A percentile compares a stretch with the other conserved stretches of the same genome.
Conservation (phyloP, 2,329 filamentous ascomycete species). For the Stachybotrys echinatus region DNA sequence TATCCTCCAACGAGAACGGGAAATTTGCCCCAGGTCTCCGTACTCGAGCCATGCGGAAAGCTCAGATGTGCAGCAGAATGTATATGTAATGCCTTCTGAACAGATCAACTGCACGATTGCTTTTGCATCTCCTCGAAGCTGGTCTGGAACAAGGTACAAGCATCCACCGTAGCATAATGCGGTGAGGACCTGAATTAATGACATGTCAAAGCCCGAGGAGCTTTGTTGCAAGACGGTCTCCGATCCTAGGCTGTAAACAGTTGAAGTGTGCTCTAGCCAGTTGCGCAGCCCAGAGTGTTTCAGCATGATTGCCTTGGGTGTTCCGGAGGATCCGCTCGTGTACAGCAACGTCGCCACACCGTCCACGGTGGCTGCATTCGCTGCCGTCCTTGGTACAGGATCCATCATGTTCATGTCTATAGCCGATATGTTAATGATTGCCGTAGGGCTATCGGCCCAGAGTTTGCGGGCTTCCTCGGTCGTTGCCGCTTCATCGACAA, state of each 20-base stretch:
- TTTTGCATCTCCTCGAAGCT: slow-evolving; percentile 27
- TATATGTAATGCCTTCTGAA: too few species aligned
- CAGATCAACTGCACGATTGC: not conserved
- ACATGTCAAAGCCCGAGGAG: slow-evolving; percentile 31
- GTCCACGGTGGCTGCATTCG: not conserved
- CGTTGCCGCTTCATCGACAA: not conserved
- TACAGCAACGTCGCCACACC: slow-evolving; percentile 19
- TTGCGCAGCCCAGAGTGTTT: slow-evolving; percentile 16
- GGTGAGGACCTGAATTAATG: slow-evolving; percentile 24
- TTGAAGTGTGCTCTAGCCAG: slow-evolving; percentile 10
- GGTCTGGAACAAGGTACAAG: slow-evolving; percentile 20
- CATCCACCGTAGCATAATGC: slow-evolving; percentile 25
- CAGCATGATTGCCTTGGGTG: slow-evolving; percentile 32
- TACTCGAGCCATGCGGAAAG: too few species aligned
- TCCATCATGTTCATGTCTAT: too few species aligned
- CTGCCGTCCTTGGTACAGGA: too few species aligned
- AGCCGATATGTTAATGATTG: too few species aligned
- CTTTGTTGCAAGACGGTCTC: slow-evolving; percentile 26
- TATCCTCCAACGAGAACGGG: too few species aligned
- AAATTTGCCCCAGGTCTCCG: too few species aligned
- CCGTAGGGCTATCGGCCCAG: too few species aligned
- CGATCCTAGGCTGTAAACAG: slow-evolving; percentile 5
- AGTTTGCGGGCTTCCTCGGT: too few species aligned
- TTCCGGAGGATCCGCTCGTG: slow-evolving; percentile 18
- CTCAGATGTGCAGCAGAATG: too few species aligned